phyloP scores from a whole-genome alignment of 2,329 filamentous ascomycete genomes.

The Chrysoporthe austroafricana region DNA sequence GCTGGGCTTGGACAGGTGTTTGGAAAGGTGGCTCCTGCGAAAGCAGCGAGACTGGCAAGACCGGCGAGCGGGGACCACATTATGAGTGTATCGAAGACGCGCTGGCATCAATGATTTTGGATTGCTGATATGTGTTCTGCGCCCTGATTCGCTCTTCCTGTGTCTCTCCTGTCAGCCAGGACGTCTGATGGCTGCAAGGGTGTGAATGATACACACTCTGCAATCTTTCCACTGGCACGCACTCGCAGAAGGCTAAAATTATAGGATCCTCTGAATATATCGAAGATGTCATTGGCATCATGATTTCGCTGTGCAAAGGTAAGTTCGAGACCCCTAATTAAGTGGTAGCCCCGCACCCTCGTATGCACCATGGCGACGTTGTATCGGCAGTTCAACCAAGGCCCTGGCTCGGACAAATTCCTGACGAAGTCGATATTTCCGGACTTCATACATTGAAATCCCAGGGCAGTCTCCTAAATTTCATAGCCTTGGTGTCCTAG shows the following conservation, averaged over 20 bases:
- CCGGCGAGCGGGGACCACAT: not conserved
- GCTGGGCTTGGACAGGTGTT: constrained; percentile 16
- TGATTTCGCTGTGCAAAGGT: not conserved
- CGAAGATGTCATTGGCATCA: not conserved
- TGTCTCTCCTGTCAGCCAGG: not conserved
- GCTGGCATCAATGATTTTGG: not conserved
- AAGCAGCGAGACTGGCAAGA: not conserved
- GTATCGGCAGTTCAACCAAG: constrained; percentile 2
- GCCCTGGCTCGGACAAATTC: not conserved
- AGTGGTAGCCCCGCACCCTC: not conserved
- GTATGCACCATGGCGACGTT: not conserved
- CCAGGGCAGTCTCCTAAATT: not conserved
- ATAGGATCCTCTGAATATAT: not conserved
- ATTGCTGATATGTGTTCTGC: not conserved
- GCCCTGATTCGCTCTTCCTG: not conserved
- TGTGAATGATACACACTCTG: not conserved
- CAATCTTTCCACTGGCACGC: not conserved
- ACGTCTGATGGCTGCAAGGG: not conserved
- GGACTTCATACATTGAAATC: not conserved
- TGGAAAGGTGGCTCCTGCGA: constrained; percentile 5
- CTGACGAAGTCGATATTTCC: not conserved
- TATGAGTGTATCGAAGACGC: not conserved
- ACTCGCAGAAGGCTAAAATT: not conserved
- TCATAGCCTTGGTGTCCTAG: not conserved
- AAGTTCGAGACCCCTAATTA: not conserved